A percentile compares a stretch with the other conserved stretches of the same genome.
phyloP scores from a whole-genome alignment of 305 asterid genomes.

The Solanum hybrid region DNA sequence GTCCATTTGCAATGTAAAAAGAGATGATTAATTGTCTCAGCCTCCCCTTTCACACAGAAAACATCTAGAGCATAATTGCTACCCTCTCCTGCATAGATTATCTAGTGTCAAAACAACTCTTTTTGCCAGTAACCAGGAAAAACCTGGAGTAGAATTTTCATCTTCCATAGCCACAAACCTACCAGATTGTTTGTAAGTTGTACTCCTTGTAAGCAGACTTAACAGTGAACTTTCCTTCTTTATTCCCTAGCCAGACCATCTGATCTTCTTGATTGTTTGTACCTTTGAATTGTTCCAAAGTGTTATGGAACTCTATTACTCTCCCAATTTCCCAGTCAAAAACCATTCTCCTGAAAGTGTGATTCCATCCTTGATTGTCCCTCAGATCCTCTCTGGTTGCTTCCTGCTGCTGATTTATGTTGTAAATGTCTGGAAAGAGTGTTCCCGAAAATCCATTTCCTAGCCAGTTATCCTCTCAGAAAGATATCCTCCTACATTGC shows the following conservation, averaged over 20 bases:
- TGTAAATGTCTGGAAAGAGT: neutral
- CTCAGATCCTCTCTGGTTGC: neutral
- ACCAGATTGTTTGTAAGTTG: neutral
- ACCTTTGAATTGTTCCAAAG: neutral
- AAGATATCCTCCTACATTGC: neutral
- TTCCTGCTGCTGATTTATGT: neutral
- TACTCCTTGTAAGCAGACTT: neutral
- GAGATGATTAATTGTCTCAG: neutral
- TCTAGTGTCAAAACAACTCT: neutral
- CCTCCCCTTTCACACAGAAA: neutral
- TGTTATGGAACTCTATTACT: neutral
- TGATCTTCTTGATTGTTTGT: neutral
- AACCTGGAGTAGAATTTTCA: neutral
- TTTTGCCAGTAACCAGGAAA: neutral
- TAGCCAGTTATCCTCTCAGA: neutral
- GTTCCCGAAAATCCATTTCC: neutral
- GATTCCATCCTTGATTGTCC: neutral
- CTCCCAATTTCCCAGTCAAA: neutral
- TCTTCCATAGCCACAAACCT: neutral
- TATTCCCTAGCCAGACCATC: neutral
- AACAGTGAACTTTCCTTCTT: neutral
- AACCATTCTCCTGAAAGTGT: neutral
- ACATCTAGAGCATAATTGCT: neutral
- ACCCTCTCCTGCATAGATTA: neutral
- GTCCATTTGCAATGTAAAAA: neutral